phyloP scores from a whole-genome alignment of 2,329 filamentous ascomycete species.

The Hypoxylon sp. region DNA sequence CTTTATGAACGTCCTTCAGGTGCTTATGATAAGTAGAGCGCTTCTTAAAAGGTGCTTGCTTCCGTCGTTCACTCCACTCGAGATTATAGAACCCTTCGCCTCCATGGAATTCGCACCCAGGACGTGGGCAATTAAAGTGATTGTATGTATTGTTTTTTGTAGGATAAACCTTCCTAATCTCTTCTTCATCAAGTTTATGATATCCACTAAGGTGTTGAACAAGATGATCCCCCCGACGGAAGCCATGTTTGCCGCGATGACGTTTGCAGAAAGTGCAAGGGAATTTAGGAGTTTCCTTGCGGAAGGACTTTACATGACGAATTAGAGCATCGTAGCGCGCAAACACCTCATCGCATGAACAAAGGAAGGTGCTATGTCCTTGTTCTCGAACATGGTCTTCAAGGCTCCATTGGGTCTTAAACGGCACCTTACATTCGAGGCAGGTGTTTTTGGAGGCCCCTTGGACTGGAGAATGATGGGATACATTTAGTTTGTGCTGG shows the following conservation, averaged over 20 bases:
- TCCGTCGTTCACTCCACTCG: conserved; percentile 8
- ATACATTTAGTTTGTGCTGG: conserved; percentile 3
- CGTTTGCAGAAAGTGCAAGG: conserved; percentile 55
- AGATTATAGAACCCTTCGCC: conserved; percentile 35
- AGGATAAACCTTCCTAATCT: conserved; percentile 23
- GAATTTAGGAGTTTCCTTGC: conserved; percentile 40
- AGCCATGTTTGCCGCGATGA: conserved; percentile 54
- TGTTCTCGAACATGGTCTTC: conserved; percentile 19
- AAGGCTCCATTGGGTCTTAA: neutral
- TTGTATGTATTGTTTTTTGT: neutral
- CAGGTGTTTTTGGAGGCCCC: conserved; percentile 25
- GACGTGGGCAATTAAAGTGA: conserved; percentile 44
- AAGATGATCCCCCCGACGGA: conserved; percentile 58
- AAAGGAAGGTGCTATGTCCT: conserved; percentile 44
- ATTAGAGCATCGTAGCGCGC: conserved; percentile 50
- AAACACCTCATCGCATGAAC: conserved; percentile 50
- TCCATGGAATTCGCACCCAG: conserved; percentile 46
- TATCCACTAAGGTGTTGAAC: conserved; percentile 57
- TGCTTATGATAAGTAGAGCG: conserved; percentile 55
- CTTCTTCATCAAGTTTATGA: conserved; percentile 53
- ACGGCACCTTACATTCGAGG: conserved; percentile 35
- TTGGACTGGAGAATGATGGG: conserved; percentile 34
- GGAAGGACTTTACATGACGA: conserved; percentile 48
- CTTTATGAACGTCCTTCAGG: conserved; percentile 56
- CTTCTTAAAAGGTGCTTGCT: conserved; percentile 38